Evolutionary conservation across 768 basidiomycete species (phyloP).

Genomic region (Dioszegia crocea): DNA sequence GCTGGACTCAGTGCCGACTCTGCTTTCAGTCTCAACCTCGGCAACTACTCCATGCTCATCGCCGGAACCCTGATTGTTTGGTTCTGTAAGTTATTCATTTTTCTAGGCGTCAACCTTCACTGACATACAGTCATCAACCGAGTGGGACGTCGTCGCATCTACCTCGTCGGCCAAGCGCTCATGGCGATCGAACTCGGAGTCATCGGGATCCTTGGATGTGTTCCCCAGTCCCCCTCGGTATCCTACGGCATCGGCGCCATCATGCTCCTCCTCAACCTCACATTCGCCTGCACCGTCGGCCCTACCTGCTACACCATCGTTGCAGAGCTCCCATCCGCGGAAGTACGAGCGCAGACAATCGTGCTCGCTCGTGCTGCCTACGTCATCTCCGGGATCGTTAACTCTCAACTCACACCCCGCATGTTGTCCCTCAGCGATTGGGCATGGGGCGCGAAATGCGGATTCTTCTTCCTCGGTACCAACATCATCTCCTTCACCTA

Average conservation of each 20-base stretch:
- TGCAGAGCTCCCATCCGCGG: constrained; percentile 24
- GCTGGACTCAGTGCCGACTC: constrained; percentile 31
- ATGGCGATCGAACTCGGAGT: constrained; percentile 26
- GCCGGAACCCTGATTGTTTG: constrained; percentile 49
- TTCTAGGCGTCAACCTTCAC: not conserved
- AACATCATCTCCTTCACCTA: constrained; percentile 11
- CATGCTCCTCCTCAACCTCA: constrained; percentile 15
- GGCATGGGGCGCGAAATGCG: constrained; percentile 28
- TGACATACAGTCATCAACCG: constrained; percentile 20
- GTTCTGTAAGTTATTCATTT: constrained; percentile 25
- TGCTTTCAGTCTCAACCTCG: constrained; percentile 34
- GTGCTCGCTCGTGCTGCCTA: constrained; percentile 26
- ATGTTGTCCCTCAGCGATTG: constrained; percentile 22
- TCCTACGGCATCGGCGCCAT: constrained; percentile 14
- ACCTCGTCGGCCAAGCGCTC: constrained; percentile 26
- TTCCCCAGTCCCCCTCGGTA: not conserved
- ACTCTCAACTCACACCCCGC: constrained; percentile 17
- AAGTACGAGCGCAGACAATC: constrained; percentile 19
- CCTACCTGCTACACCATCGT: constrained; percentile 28
- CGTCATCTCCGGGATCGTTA: constrained; percentile 19
- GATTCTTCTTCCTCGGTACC: constrained; percentile 17
- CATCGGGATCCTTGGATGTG: constrained; percentile 24
- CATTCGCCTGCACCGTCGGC: constrained; percentile 9
- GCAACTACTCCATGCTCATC: constrained; percentile 43
- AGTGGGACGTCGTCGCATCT: constrained; percentile 37